phyloP scores from a whole-genome alignment of 371 early-diverging fungal species.

The Apophysomyces trapeziformis region DNA sequence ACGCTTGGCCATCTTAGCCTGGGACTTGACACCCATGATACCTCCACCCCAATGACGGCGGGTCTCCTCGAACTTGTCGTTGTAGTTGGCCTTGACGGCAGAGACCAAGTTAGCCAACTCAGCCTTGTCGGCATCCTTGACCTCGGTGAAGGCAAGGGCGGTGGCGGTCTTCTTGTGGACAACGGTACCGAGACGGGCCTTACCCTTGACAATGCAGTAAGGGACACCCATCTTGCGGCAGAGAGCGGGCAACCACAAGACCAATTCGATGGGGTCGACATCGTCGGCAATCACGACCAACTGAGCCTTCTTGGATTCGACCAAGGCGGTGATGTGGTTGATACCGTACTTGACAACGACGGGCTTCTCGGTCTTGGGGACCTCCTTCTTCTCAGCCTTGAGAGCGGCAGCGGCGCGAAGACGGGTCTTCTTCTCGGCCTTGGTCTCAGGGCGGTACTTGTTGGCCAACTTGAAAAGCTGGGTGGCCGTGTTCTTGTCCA shows the following conservation, averaged over 20 bases:
- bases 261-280: slow-evolving; percentile 99
- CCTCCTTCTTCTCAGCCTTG: slow-evolving; percentile 89
- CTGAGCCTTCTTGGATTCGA: slow-evolving; percentile 99
- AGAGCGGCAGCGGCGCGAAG: slow-evolving; percentile 80
- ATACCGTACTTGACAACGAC: slow-evolving; percentile 98
- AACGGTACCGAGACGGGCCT: slow-evolving; percentile 97
- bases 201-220: slow-evolving; percentile 98
- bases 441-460: slow-evolving; percentile 99
- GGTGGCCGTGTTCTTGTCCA: slow-evolving; percentile 98
- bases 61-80: slow-evolving; percentile 91
- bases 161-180: slow-evolving; percentile 99
- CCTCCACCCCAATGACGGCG: slow-evolving; percentile 97
- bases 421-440: slow-evolving; percentile 95
- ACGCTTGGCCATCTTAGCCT: slow-evolving; percentile 83
- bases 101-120: slow-evolving; percentile 87
- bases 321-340: slow-evolving; percentile 98
- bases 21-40: slow-evolving; percentile 94
- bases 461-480: slow-evolving; percentile 95
- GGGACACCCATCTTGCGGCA: slow-evolving; percentile 99
- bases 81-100: slow-evolving; percentile 92
- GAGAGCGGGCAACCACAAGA: slow-evolving; percentile 99
- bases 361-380: slow-evolving; percentile 93
- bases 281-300: slow-evolving; percentile 99
- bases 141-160: slow-evolving; percentile 94
- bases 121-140: slow-evolving; percentile 95